phyloP scores from a whole-genome alignment of 768 basidiomycete species.

The Gautieria morchelliformis region DNA sequence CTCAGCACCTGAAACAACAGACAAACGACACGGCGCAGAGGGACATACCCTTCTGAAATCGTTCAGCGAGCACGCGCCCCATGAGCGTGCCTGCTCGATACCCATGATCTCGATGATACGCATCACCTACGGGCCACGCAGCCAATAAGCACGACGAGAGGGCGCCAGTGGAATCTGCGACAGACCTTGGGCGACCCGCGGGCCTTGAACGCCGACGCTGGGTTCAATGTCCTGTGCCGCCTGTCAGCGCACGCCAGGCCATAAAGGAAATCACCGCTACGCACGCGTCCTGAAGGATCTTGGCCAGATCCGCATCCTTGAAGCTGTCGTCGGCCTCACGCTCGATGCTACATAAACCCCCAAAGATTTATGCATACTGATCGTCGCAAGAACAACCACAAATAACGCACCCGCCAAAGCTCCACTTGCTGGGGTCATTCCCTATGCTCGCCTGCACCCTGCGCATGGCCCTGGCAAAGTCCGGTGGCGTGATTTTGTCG shows the following conservation, averaged over 20 bases:
- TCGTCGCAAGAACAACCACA: too few species aligned
- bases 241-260: not conserved
- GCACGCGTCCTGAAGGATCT: conserved; percentile 45
- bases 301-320: conserved; percentile 51
- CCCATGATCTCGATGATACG: conserved; percentile 60
- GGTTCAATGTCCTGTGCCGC: conserved; percentile 31
- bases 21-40: not conserved
- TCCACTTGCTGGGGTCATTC: conserved; percentile 28
- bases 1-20: not conserved
- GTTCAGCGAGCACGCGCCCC: conserved; percentile 52
- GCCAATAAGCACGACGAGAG: not conserved
- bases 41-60: conserved; percentile 36
- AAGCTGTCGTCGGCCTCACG: conserved; percentile 47
- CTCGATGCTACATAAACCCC: conserved; percentile 30
- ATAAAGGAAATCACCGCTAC: not conserved
- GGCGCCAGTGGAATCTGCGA: not conserved
- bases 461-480: conserved; percentile 3
- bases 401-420: conserved; percentile 37
- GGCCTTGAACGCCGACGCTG: conserved; percentile 57
- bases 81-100: conserved; percentile 55
- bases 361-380: not conserved
- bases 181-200: conserved; percentile 47
- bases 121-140: conserved; percentile 29
- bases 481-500: conserved; percentile 8
- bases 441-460: not conserved